phyloP scores from a whole-genome alignment of 257 asterid genomes.

The Solanum microdontum region DNA sequence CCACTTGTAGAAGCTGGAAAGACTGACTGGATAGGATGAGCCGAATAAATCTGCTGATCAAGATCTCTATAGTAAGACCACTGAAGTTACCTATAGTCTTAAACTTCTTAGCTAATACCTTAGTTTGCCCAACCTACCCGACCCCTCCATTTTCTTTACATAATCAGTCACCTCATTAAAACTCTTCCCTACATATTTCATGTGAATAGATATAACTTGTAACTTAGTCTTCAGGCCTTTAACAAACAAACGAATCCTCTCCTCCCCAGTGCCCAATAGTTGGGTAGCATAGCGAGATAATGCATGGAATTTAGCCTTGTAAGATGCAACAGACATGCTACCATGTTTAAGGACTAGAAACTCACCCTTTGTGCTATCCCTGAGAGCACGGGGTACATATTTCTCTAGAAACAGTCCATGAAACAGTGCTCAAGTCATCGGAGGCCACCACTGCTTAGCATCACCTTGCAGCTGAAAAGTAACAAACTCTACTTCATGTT shows the following conservation, averaged over 20 bases:
- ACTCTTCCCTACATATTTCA: neutral
- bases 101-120: neutral
- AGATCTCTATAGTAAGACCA: neutral
- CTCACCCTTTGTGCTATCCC: neutral
- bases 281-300: neutral
- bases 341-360: neutral
- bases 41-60: neutral
- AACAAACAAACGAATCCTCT: neutral
- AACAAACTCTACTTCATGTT: neutral
- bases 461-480: neutral
- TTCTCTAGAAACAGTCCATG: neutral
- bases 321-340: neutral
- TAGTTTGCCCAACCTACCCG: neutral
- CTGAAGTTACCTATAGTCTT: neutral
- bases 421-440: neutral
- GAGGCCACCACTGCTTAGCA: neutral
- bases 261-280: neutral
- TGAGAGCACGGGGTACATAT: neutral
- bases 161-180: neutral
- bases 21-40: neutral
- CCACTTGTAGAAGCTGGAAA: neutral
- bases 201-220: neutral
- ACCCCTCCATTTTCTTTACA: neutral
- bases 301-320: neutral
- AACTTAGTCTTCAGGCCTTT: neutral